Evolutionary conservation across 345 rosid species (phyloP).

Genomic region (Bretschneidera sinensis): DNA sequence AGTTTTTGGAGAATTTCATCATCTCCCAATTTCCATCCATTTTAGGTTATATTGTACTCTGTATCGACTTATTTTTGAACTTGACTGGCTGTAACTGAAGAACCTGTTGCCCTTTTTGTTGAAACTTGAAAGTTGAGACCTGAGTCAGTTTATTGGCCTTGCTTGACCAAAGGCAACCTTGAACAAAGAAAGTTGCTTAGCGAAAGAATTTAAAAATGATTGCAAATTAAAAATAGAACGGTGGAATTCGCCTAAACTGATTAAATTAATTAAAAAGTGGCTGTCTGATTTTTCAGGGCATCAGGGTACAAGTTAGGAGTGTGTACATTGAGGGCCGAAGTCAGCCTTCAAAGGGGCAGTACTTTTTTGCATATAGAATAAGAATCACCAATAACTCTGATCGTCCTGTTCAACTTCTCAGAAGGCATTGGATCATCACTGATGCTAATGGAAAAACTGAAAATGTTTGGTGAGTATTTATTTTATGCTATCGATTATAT

Average conservation of each 20-base stretch:
- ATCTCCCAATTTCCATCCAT: too few species aligned
- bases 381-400: constrained; percentile 63
- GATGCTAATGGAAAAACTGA: constrained; percentile 65
- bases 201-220: background rate
- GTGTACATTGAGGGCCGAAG: constrained; percentile 64
- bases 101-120: too few species aligned
- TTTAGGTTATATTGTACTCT: too few species aligned
- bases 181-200: background rate
- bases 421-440: constrained; percentile 70
- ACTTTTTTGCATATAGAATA: constrained; percentile 70
- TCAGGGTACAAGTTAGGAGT: constrained; percentile 70
- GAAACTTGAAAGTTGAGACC: too few species aligned
- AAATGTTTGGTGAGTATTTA: constrained; percentile 53
- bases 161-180: background rate
- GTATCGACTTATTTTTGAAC: too few species aligned
- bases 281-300: constrained; percentile 41
- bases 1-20: background rate
- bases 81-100: too few species aligned
- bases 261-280: background rate
- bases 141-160: background rate
- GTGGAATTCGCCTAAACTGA: background rate
- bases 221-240: background rate
- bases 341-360: constrained; percentile 58
- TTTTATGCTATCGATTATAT: background rate
- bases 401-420: constrained; percentile 72